Evolutionary conservation across 2,329 filamentous ascomycete species (phyloP).

Genomic region (Pleomassaria siparia): DNA sequence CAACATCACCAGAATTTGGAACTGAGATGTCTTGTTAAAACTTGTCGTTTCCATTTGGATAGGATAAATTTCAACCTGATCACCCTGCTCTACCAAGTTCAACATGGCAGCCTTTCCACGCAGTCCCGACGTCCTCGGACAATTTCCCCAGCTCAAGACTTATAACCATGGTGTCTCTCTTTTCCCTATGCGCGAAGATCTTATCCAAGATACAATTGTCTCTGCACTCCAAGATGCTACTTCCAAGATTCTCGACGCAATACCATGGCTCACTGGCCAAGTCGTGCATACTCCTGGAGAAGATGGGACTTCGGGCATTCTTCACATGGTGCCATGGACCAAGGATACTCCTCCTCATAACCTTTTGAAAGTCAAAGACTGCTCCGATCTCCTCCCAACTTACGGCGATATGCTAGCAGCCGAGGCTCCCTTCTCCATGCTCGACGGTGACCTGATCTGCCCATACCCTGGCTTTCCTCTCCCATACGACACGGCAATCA

Average conservation of each 20-base stretch:
- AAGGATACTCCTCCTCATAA: not conserved
- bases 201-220: not conserved
- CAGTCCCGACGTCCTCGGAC: not conserved
- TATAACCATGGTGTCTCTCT: not conserved
- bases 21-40: not conserved
- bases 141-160: not conserved
- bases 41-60: not conserved
- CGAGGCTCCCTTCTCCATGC: not conserved
- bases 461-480: not conserved
- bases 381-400: not conserved
- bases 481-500: not conserved
- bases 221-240: not conserved
- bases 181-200: not conserved
- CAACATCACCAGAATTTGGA: not conserved
- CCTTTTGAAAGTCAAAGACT: not conserved
- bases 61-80: not conserved
- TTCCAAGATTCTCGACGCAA: not conserved
- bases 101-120: not conserved
- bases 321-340: not conserved
- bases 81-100: not conserved
- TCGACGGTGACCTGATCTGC: not conserved
- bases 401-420: not conserved
- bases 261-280: not conserved
- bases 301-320: not conserved
- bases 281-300: not conserved